Evolutionary conservation across 1,284 basidiomycete species (phyloP).

Genomic region (Puccinia horiana): DNA sequence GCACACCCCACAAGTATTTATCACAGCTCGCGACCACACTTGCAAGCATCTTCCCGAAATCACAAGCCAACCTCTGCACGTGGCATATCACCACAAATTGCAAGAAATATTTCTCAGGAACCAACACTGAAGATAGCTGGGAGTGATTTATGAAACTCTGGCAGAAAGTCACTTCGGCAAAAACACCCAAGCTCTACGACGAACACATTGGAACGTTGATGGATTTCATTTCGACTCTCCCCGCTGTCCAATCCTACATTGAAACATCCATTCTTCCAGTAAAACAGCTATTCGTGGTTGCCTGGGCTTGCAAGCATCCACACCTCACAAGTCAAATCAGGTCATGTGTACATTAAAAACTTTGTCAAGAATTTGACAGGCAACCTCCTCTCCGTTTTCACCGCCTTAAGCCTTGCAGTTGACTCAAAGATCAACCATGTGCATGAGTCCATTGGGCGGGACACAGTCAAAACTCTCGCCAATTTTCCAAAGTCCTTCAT

Average conservation of each 20-base stretch:
- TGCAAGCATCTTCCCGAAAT: neutral
- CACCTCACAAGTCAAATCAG: neutral
- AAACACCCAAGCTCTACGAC: neutral
- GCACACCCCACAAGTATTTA: neutral
- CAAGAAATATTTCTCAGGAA: neutral
- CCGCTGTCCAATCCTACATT: neutral
- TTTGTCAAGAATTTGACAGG: neutral
- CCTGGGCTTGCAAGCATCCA: neutral
- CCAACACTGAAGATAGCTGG: neutral
- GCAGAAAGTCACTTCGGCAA: neutral
- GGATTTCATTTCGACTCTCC: neutral
- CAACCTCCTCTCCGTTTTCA: neutral
- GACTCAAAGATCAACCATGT: neutral
- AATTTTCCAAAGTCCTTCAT: neutral
- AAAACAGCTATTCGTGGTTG: neutral
- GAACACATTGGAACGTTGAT: neutral
- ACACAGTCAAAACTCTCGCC: neutral
- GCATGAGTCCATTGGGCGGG: neutral
- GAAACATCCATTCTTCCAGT: neutral
- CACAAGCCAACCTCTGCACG: neutral
- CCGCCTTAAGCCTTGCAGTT: neutral
- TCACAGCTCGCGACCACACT: neutral
- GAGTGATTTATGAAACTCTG: neutral
- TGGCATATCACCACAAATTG: neutral
- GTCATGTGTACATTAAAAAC: neutral